Evolutionary conservation across 345 rosid genomes (phyloP).

Genomic region (Geranium brycei): DNA sequence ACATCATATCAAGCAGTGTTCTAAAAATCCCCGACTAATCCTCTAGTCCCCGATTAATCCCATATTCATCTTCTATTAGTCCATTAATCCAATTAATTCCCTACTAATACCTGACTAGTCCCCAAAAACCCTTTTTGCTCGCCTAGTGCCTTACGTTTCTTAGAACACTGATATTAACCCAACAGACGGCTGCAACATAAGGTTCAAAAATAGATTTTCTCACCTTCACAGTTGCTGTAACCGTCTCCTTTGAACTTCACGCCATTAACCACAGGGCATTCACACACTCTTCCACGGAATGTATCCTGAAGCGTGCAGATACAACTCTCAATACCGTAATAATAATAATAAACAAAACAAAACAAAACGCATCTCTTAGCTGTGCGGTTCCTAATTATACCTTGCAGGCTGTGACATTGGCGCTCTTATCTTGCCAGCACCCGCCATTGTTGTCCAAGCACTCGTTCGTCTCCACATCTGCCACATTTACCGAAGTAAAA

Average conservation of each 20-base stretch:
- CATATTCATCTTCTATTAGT: too few species aligned
- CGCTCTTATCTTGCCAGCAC: constrained; percentile 77
- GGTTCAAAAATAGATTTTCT: not conserved
- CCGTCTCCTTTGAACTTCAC: constrained; percentile 97
- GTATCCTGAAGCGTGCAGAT: constrained; percentile 48
- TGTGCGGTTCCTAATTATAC: constrained; percentile 22
- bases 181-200: not conserved
- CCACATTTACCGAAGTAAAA: constrained; percentile 8
- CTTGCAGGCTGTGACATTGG: constrained; percentile 93
- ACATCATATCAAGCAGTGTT: too few species aligned
- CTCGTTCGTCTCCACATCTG: constrained; percentile 93
- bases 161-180: not conserved
- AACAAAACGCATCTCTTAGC: not conserved
- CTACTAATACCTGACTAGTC: too few species aligned
- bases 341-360: not conserved
- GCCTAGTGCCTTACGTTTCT: too few species aligned
- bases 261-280: constrained; percentile 83
- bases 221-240: constrained; percentile 87
- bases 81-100: too few species aligned
- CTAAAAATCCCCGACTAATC: too few species aligned
- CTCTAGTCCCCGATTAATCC: too few species aligned
- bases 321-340: not conserved
- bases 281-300: constrained; percentile 90
- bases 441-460: constrained; percentile 90
- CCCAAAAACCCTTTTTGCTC: too few species aligned